Evolutionary conservation across 345 rosid genomes (phyloP).

Genomic region (Excoecaria cochinchinensis): DNA sequence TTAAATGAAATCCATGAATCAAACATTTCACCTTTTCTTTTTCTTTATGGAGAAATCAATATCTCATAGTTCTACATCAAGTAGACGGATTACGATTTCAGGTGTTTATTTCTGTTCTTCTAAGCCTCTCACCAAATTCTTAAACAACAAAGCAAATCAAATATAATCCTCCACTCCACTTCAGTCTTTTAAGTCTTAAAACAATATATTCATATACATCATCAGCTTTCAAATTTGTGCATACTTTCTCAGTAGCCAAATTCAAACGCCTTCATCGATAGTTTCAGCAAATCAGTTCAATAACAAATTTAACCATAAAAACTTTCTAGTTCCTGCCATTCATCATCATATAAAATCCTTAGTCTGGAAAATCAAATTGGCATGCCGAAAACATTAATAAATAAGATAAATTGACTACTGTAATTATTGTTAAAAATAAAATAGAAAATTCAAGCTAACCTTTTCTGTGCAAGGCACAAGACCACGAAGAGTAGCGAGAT

Average conservation of each 20-base stretch:
- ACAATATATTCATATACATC: background rate
- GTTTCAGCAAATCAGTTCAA: background rate
- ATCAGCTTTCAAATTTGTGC: background rate
- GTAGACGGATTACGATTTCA: background rate
- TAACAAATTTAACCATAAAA: background rate
- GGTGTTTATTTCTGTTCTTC: background rate
- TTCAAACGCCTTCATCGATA: background rate
- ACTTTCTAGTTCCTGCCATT: background rate
- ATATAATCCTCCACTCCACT: background rate
- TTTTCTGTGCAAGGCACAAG: conserved; percentile 43
- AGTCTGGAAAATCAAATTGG: background rate
- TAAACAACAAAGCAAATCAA: background rate
- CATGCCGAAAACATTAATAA: background rate
- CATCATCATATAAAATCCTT: background rate
- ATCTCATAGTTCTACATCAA: background rate
- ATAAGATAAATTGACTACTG: background rate
- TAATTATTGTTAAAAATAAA: background rate
- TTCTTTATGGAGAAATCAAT: background rate
- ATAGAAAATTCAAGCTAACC: conserved; percentile 25
- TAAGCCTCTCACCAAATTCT: no score
- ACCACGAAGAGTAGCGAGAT: conserved; percentile 49
- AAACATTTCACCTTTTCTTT: no score
- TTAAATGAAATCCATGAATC: no score
- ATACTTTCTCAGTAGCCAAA: background rate
- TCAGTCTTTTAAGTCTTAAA: background rate